These are phyloP conservation scores for Pistacia integerrima DNA, from an alignment of 345 rosid species.

Conservation along the genomic window DNA sequence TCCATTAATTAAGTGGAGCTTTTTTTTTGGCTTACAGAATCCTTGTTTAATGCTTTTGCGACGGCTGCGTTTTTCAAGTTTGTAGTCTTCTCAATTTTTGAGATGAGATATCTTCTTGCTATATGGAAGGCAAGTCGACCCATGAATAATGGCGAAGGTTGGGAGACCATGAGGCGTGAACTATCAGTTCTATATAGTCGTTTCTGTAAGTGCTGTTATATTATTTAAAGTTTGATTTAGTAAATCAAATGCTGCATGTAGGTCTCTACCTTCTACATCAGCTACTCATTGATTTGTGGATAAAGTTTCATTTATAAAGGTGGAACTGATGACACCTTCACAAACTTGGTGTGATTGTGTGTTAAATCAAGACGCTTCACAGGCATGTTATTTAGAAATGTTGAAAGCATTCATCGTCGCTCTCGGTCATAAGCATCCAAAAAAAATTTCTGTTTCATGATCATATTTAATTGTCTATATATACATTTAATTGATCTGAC, in stretches of 20 bases:
- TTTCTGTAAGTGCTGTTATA: constrained; percentile 71
- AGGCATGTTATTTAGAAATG: too few species aligned
- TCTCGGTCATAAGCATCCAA: too few species aligned
- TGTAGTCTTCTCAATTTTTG: constrained; percentile 95
- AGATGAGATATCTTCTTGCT: constrained; percentile 97
- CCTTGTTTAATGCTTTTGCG: constrained; percentile 96
- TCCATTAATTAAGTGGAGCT: constrained; percentile 19
- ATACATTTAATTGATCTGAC: too few species aligned
- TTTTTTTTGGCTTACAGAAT: constrained; percentile 58
- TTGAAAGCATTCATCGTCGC: too few species aligned
- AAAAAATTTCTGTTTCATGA: too few species aligned
- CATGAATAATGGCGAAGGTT: constrained; percentile 89
- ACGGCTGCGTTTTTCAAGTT: constrained; percentile 99
- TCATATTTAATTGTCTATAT: too few species aligned
- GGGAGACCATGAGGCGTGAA: constrained; percentile 98
- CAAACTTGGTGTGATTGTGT: neutral
- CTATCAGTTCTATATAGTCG: constrained; percentile 94
- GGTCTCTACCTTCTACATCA: neutral
- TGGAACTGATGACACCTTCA: neutral
- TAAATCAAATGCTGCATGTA: neutral
- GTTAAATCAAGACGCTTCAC: too few species aligned
- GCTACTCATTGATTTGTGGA: neutral
- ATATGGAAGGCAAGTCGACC: constrained; percentile 98
- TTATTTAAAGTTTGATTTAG: neutral
- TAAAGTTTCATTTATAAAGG: constrained; percentile 1